Evolutionary conservation across 1,284 basidiomycete species (phyloP).

Genomic region (Ceratobasidium papillatum): DNA sequence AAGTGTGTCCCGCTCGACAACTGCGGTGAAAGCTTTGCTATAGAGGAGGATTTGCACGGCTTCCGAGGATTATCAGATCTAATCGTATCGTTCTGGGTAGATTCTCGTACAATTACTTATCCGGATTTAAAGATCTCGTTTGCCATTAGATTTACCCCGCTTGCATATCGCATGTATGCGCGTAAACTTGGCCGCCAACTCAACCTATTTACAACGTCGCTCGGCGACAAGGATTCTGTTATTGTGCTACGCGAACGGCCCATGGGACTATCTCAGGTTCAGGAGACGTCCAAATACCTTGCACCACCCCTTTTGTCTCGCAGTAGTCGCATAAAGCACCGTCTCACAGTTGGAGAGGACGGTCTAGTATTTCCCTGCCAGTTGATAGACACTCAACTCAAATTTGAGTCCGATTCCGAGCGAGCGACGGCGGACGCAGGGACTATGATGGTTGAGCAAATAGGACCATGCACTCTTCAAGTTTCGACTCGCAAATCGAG

Average conservation of each 20-base stretch:
- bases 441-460: neutral
- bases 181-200: neutral
- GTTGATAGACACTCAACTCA: neutral
- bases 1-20: neutral
- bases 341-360: neutral
- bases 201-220: neutral
- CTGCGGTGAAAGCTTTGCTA: neutral
- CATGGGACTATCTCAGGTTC: neutral
- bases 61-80: slow-evolving; percentile 20
- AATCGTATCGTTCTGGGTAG: slow-evolving; percentile 25
- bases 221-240: neutral
- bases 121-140: neutral
- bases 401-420: neutral
- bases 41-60: neutral
- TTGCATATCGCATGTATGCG: no score
- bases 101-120: neutral
- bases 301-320: no score
- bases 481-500: neutral
- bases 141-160: neutral
- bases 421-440: neutral
- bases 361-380: neutral
- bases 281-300: neutral
- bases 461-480: slow-evolving; percentile 15
- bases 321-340: no score
- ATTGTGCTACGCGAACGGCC: slow-evolving; percentile 7